phyloP scores from a whole-genome alignment of 208 protist species.

The Trypanosoma mega region DNA sequence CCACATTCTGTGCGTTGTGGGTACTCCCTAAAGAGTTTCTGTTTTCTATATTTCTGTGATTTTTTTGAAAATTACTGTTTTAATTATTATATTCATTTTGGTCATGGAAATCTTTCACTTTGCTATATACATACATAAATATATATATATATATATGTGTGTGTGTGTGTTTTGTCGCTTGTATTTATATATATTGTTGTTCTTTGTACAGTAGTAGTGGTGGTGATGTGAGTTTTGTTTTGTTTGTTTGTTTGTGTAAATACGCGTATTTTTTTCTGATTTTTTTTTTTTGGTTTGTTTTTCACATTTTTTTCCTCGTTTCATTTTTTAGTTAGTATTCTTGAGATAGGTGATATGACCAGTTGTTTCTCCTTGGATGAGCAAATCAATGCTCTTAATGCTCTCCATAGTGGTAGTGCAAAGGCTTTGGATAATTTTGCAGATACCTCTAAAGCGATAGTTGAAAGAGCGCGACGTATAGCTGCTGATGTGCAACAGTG shows the following conservation, averaged over 20 bases:
- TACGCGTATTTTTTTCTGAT: neutral
- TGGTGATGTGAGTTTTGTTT: neutral
- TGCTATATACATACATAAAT: no score
- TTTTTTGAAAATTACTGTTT: no score
- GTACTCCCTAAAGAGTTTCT: neutral
- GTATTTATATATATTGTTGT: no score
- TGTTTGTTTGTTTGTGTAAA: slow-evolving; percentile 12
- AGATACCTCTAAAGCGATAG: slow-evolving; percentile 76
- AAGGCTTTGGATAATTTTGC: slow-evolving; percentile 80
- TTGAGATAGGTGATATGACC: slow-evolving; percentile 33
- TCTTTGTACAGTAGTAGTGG: no score
- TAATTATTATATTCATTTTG: no score
- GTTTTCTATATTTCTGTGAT: no score
- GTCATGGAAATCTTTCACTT: no score
- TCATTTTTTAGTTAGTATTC: neutral
- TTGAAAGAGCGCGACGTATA: slow-evolving; percentile 59
- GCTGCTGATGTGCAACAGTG: slow-evolving; percentile 77
- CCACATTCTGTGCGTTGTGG: no score
- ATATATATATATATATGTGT: no score
- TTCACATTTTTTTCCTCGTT: slow-evolving; percentile 4
- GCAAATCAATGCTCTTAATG: slow-evolving; percentile 65
- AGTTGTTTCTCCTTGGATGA: slow-evolving; percentile 58
- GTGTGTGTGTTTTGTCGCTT: no score
- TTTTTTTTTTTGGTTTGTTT: slow-evolving; percentile 21
- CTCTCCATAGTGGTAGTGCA: slow-evolving; percentile 60